Base-by-base conservation (phyloP, 2,329 filamentous ascomycete species). In the Colletotrichum liaoningense region DNA sequence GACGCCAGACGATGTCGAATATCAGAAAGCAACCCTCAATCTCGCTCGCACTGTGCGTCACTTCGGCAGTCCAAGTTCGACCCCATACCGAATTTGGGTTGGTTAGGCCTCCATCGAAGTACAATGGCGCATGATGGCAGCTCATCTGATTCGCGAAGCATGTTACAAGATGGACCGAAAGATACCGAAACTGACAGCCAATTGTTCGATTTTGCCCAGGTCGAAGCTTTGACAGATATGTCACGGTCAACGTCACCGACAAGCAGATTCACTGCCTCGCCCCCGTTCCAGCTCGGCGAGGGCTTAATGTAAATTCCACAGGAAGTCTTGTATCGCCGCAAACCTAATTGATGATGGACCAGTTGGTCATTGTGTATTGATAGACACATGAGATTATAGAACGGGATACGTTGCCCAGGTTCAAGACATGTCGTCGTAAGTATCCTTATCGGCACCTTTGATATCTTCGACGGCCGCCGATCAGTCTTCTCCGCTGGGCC, bases 311-410 rank as follows among this genome's bases (percentile, higher is more conserved):
- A 62, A 42, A 58, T 19, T 63, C 52, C 58, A 58, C 69, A 63
- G 26, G n/a, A 57, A 49, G n/a, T 55, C 24, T 11, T n/a, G 30
- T 35, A 68, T 46, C 42, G 9, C 19, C 46, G 46, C 33, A 55
- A 71, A 71, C 56, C 56, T 71, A 67, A 19, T 28, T 46, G 63
- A 62, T 71, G 24, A 60, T 55, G 55, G 63, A 60, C 46, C 46
- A 14, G 38, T 71, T 38, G 46, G 42, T 46, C 56, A 67, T 62
- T 54, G 56, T 46, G 42, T 59, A n/a, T 49, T 49, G 42, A 22
- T 22, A n/a, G 42, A 49, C 7, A 49, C 42, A 9, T 3, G 19
- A 22, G 19, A 22, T 9, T 49, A 9, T 8, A 49, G 19, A 49
- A 49, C 19, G 42, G 3, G 19, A 19, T 49, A 22, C 19, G 22